phyloP scores from a whole-genome alignment of 2,329 filamentous ascomycete genomes.

The Diaporthe sp. region DNA sequence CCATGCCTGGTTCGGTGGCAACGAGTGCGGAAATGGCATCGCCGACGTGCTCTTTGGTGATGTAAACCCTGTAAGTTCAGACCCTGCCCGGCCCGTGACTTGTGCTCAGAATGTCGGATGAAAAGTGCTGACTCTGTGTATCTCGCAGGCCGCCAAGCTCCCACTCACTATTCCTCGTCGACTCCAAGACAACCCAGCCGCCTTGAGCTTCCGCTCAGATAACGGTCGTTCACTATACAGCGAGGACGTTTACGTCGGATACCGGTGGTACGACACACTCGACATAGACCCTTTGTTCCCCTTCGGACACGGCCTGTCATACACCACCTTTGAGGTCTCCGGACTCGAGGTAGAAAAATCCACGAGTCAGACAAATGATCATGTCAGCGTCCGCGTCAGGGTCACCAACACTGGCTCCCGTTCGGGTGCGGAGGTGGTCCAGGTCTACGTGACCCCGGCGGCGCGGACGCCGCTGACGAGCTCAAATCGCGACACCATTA shows the following conservation, averaged over 20 bases:
- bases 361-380: background rate
- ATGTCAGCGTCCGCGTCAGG: conserved; percentile 56
- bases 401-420: conserved; percentile 48
- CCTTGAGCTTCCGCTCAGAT: conserved; percentile 80
- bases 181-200: conserved; percentile 79
- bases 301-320: conserved; percentile 85
- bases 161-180: conserved; percentile 78
- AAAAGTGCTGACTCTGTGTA: background rate
- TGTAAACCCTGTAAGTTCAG: conserved; percentile 55
- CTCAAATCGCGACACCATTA: conserved; percentile 42
- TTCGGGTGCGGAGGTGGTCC: conserved; percentile 47
- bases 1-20: conserved; percentile 49
- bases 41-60: conserved; percentile 62
- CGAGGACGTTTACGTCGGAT: conserved; percentile 85
- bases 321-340: conserved; percentile 73
- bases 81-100: background rate
- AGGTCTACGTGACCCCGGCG: conserved; percentile 48
- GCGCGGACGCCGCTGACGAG: conserved; percentile 42
- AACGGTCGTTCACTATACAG: conserved; percentile 80
- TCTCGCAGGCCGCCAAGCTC: conserved; percentile 73
- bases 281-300: conserved; percentile 76
- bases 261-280: conserved; percentile 83
- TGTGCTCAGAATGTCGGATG: background rate
- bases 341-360: conserved; percentile 40
- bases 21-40: conserved; percentile 64